Conservation (phyloP, 1,139 yeast species). For the Pichia sp. region DNA sequence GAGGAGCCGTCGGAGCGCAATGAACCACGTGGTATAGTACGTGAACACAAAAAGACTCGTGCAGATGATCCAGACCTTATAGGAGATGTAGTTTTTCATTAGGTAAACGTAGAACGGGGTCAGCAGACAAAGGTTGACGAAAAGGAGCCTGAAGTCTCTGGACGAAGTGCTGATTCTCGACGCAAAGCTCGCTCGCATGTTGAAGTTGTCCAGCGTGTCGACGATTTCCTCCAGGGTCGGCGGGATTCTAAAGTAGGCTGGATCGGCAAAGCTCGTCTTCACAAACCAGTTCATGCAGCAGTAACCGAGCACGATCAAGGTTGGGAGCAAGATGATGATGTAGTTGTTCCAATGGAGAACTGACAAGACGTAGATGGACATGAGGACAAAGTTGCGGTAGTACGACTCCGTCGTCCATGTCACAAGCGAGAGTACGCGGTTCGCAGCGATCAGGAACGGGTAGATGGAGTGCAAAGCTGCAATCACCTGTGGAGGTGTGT, state of each 20-base stretch:
- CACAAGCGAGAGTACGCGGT: slow-evolving; percentile 41
- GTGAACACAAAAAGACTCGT: slow-evolving; percentile 44
- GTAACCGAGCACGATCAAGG: slow-evolving; percentile 35
- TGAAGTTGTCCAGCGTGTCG: slow-evolving; percentile 47
- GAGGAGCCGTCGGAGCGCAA: slow-evolving; percentile 44
- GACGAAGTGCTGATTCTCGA: background rate
- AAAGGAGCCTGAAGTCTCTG: background rate
- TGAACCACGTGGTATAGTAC: slow-evolving; percentile 52
- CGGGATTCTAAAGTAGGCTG: slow-evolving; percentile 6
- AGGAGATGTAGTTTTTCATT: slow-evolving; percentile 36
- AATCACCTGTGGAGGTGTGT: slow-evolving; percentile 44
- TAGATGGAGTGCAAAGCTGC: slow-evolving; percentile 45
- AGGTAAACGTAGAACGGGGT: slow-evolving; percentile 47
- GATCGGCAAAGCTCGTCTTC: slow-evolving; percentile 40
- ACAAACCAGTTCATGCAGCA: slow-evolving; percentile 45
- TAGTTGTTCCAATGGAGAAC: slow-evolving; percentile 45
- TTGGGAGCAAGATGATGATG: slow-evolving; percentile 38
- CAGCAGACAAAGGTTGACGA: slow-evolving; percentile 27
- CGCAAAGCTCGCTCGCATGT: slow-evolving; percentile 34
- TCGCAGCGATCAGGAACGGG: slow-evolving; percentile 44
- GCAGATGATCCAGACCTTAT: slow-evolving; percentile 33
- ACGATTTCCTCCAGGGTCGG: slow-evolving; percentile 58
- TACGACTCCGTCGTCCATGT: slow-evolving; percentile 57
- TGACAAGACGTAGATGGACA: slow-evolving; percentile 38
- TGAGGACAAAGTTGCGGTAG: slow-evolving; percentile 43